Conservation (phyloP, 164 flowering plant species). For the Taxillus chinensis region DNA sequence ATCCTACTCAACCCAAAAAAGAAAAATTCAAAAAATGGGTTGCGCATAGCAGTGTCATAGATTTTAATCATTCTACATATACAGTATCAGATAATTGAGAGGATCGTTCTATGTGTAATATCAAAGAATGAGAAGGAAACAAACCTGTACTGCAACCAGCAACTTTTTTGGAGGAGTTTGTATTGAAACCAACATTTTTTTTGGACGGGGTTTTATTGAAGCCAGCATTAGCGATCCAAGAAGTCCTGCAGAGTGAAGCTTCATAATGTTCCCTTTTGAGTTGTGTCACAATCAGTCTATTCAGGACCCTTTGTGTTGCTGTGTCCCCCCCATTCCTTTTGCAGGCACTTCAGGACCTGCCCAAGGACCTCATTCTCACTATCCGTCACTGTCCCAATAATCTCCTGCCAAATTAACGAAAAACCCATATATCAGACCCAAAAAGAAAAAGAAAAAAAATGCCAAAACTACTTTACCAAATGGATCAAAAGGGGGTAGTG, state of each 20-base stretch:
- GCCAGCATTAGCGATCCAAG: slow-evolving; percentile 30
- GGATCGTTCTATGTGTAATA: no score
- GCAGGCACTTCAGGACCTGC: slow-evolving; percentile 24
- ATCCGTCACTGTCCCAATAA: slow-evolving; percentile 18
- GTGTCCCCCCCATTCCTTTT: slow-evolving; percentile 15
- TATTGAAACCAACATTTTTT: no score
- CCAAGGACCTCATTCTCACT: slow-evolving; percentile 26
- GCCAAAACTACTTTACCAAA: no score
- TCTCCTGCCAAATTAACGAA: slow-evolving; percentile 20
- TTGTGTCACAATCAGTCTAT: slow-evolving; percentile 27
- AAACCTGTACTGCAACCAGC: slow-evolving; percentile 22
- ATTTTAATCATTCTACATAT: no score
- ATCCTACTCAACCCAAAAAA: not conserved
- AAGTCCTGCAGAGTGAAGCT: slow-evolving; percentile 36
- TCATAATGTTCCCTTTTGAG: slow-evolving; percentile 30
- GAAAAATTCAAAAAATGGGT: no score
- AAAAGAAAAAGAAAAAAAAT: no score
- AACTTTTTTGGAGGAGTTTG: not conserved
- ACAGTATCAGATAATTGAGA: no score
- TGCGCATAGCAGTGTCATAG: no score
- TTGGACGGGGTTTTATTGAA: slow-evolving; percentile 5
- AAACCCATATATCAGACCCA: no score
- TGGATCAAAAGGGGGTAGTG: no score
- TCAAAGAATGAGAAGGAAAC: no score
- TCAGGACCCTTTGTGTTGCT: slow-evolving; percentile 7